Percentiles rank a stretch among this genome's conserved stretches.
phyloP scores from a whole-genome alignment of 1,139 yeast genomes.

The Debaryomyces nepalensis region DNA sequence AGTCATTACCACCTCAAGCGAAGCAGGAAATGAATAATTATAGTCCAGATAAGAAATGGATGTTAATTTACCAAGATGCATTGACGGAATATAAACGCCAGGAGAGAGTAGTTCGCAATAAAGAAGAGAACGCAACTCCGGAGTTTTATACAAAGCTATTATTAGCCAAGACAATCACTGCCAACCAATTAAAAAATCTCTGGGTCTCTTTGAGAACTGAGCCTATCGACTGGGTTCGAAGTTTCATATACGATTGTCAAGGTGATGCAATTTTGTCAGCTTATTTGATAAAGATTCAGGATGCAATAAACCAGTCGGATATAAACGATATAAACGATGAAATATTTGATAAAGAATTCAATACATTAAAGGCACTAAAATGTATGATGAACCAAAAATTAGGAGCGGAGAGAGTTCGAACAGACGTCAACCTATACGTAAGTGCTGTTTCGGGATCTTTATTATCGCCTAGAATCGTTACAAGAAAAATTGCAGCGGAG shows the following conservation, averaged over 20 bases:
- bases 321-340: slow-evolving; percentile 46
- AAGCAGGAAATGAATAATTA: slow-evolving; percentile 79
- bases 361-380: slow-evolving; percentile 51
- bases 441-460: slow-evolving; percentile 51
- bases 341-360: slow-evolving; percentile 52
- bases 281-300: slow-evolving; percentile 44
- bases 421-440: slow-evolving; percentile 47
- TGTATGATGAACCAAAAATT: slow-evolving; percentile 54
- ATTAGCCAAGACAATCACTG: slow-evolving; percentile 69
- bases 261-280: slow-evolving; percentile 81
- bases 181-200: slow-evolving; percentile 76
- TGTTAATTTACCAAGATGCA: slow-evolving; percentile 86
- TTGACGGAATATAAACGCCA: slow-evolving; percentile 72
- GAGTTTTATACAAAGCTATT: slow-evolving; percentile 78
- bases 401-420: slow-evolving; percentile 47
- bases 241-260: slow-evolving; percentile 74
- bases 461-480: slow-evolving; percentile 64
- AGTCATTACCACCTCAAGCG: slow-evolving; percentile 76
- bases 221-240: slow-evolving; percentile 87
- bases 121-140: slow-evolving; percentile 59
- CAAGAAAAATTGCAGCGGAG: slow-evolving; percentile 83
- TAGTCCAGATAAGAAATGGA: slow-evolving; percentile 84
- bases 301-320: slow-evolving; percentile 40
- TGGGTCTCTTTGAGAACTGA: slow-evolving; percentile 94
- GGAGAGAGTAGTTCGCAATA: slow-evolving; percentile 37